Evolutionary conservation across 768 basidiomycete genomes (phyloP), one percentile per base, ranked within the genome.

Genomic region (Phylloporus sp.): DNA sequence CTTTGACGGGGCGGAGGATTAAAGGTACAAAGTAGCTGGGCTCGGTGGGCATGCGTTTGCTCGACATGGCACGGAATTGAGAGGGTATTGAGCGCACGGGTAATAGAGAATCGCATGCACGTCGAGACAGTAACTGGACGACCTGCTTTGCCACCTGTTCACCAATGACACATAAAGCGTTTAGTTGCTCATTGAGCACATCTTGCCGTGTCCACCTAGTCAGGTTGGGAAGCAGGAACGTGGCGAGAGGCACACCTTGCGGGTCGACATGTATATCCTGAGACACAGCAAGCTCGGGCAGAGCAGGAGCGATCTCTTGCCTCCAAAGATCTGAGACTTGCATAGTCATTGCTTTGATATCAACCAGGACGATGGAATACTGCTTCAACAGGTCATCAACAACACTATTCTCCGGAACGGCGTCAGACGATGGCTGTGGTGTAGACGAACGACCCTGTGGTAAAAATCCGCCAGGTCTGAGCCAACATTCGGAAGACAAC

Each of bases 41-140:
- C 62, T 89, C 89, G 13, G 76, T 80, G 1, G 91, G 85, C 54
- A 75, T 71, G 5, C 81, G 80, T 64, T 85, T 85, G 67, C 80
- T 82, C 46, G 87, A 80, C 84, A 86, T 85, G 15, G 90, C 90
- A 47, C 95, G 80, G 60, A 95, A 90, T 60, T 97, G 94, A 1
- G 88, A 86, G 2, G 92, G 91, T 62, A 97, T 89, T 0, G 89
- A 87, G 43, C 90, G 80, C 52, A 97, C 89, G 13, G 88, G 84
- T 27, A 86, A 80, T 39, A 98, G 79, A 8, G 85, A 82, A 57
- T 97, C 95, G 54, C 84, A 86, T 58, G 88, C 92, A n/a, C 91
- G 82, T 53, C 81, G 80, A 16, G 81, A 81, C 24, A 98, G 73
- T 47, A 95, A 84, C 11, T 73, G 63, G 23, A 88, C 67, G 49